Evolutionary conservation across 495 filamentous ascomycete genomes (phyloP).

Genomic region (Penicillium angulare): DNA sequence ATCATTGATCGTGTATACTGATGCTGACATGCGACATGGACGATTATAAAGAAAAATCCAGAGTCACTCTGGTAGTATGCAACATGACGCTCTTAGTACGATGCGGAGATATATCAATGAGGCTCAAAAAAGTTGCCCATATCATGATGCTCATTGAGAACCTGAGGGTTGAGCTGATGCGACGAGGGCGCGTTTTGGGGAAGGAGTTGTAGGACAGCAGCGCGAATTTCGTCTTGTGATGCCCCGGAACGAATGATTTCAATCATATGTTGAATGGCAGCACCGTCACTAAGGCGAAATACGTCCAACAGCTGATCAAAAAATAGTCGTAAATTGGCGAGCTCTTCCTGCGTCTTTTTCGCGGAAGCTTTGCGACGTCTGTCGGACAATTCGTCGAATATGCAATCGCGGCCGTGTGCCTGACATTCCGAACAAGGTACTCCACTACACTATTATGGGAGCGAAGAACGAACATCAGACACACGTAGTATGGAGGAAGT

Average conservation of each 20-base stretch:
- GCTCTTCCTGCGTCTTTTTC: slow-evolving; percentile 29
- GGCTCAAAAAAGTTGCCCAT: slow-evolving; percentile 10
- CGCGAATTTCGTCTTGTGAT: slow-evolving; percentile 19
- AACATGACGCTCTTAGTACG: background rate
- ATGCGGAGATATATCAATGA: background rate
- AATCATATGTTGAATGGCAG: slow-evolving; percentile 23
- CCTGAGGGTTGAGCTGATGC: slow-evolving; percentile 9
- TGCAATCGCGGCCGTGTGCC: slow-evolving; percentile 34
- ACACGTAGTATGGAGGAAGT: too few species aligned
- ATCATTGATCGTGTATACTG: background rate
- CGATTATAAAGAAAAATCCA: background rate
- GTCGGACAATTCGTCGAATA: slow-evolving; percentile 39
- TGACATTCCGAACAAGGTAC: slow-evolving; percentile 37
- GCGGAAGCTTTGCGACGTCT: slow-evolving; percentile 42
- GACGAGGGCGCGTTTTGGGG: background rate
- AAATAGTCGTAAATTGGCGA: slow-evolving; percentile 27
- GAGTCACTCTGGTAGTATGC: slow-evolving; percentile 17
- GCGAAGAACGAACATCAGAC: slow-evolving; percentile 7
- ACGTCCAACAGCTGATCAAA: slow-evolving; percentile 28
- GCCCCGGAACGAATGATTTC: slow-evolving; percentile 25
- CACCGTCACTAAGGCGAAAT: slow-evolving; percentile 24
- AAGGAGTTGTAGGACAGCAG: slow-evolving; percentile 1
- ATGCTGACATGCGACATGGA: slow-evolving; percentile 2
- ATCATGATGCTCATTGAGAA: slow-evolving; percentile 12
- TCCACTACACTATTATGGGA: slow-evolving; percentile 30